These are phyloP conservation scores for Rutidosis leptorrhynchoides DNA, from an alignment of 129 eudicot species.

Conservation along the genomic window DNA sequence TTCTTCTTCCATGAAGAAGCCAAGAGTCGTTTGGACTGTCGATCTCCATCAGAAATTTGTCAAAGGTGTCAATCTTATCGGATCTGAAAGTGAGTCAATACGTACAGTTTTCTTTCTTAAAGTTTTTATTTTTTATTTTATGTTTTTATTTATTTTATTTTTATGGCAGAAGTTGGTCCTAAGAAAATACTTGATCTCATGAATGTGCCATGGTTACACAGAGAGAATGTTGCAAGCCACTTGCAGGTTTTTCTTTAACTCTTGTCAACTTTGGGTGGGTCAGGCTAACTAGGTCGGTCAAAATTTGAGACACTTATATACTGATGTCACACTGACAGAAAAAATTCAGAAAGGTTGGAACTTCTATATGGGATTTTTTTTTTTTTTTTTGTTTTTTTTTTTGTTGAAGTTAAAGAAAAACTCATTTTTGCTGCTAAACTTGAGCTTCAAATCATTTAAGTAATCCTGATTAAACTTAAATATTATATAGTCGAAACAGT, in stretches of 20 bases:
- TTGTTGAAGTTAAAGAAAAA: too few relatives aligned
- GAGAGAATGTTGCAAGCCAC: constrained; percentile 99
- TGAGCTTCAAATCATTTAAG: too few relatives aligned
- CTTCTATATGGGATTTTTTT: too few relatives aligned
- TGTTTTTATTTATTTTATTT: constrained; percentile 21
- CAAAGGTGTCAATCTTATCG: constrained; percentile 85
- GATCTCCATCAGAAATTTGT: constrained; percentile 97
- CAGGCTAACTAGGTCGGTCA: too few relatives aligned
- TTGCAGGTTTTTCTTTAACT: constrained; percentile 63
- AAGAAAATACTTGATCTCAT: constrained; percentile 90
- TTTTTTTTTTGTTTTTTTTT: too few relatives aligned
- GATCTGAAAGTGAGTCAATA: constrained; percentile 77
- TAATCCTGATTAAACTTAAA: too few relatives aligned
- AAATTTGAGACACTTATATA: too few relatives aligned
- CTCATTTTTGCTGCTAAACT: too few relatives aligned
- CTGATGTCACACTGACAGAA: too few relatives aligned
- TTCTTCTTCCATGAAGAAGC: constrained; percentile 69
- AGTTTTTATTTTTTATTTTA: not conserved
- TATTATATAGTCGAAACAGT: too few relatives aligned
- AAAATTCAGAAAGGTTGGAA: too few relatives aligned
- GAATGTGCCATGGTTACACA: constrained; percentile 91
- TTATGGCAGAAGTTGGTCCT: constrained; percentile 92
- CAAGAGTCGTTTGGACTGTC: constrained; percentile 89
- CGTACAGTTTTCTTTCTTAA: not conserved
- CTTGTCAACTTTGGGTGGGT: constrained; percentile 14